phyloP scores from a whole-genome alignment of 441 rosid genomes.

The Adansonia rubrostipa region DNA sequence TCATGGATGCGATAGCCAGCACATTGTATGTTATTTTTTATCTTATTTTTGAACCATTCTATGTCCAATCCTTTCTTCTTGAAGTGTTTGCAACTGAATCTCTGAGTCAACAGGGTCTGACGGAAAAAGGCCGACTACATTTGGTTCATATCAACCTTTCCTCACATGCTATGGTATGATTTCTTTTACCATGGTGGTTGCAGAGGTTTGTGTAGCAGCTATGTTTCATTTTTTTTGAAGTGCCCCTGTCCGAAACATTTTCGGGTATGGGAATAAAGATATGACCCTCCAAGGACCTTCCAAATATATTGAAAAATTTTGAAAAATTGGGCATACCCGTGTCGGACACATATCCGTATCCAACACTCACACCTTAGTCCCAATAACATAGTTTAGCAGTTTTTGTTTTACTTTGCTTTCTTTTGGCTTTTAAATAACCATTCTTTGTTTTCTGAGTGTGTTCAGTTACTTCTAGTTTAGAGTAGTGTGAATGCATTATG shows the following conservation, averaged over 20 bases:
- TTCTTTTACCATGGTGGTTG: constrained; percentile 24
- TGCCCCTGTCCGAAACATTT: too few relatives aligned
- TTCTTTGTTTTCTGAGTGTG: not conserved
- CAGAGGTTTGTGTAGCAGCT: not conserved
- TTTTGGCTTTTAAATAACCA: not conserved
- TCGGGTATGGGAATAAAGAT: too few relatives aligned
- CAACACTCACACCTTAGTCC: too few relatives aligned
- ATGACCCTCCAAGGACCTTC: too few relatives aligned
- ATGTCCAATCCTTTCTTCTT: not conserved
- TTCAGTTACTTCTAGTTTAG: constrained; percentile 11
- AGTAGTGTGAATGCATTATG: not conserved
- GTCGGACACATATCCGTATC: too few relatives aligned
- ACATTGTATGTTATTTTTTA: constrained; percentile 43
- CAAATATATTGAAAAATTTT: too few relatives aligned
- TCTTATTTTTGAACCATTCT: not conserved
- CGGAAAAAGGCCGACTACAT: constrained; percentile 48
- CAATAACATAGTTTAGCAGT: too few relatives aligned
- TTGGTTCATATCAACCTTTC: constrained; percentile 51
- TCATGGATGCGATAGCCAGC: constrained; percentile 46
- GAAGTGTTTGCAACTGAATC: constrained; percentile 17
- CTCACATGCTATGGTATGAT: constrained; percentile 58
- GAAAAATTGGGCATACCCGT: too few relatives aligned
- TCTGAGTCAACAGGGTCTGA: constrained; percentile 41
- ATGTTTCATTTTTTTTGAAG: too few relatives aligned
- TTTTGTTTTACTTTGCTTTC: not conserved